Evolutionary conservation across 257 asterid species (phyloP), one percentile per base, ranked within the genome.

Genomic region (Capsicum chinense): DNA sequence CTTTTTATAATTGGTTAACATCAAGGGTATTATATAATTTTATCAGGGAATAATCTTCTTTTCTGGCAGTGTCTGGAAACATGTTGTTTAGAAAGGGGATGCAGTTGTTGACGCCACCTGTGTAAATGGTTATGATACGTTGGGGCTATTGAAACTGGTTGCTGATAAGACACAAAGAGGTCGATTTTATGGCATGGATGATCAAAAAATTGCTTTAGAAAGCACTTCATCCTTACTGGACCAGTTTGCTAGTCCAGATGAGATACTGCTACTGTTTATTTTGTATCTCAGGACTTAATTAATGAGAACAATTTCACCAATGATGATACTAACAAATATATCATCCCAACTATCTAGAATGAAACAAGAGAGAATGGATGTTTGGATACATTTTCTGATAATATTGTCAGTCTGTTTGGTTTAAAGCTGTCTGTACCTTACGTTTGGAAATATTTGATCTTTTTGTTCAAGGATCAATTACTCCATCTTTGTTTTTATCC

Each of bases 21-120:
- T 50, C 60, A 50, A 50, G 60, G 59, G 42, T 48, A 74, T 17
- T 60, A 26, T 12, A 47, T 76, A 8, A 7, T 81, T 52, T 60
- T 83, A 54, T 83, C 63, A 47, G 52, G 6, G 5, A 1, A 50
- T 56, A n/a, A 74, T 83, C 50, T n/a, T 7, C 58, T 19, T 56
- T 54, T 68, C 42, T 73, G 39, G 68, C 68, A 95, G 98, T 83
- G 92, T 93, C 70, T 96, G 98, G 99, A 93, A 89, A 87, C 93
- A 92, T 82, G 88, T 92, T 52, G 92, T 96, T 6, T 83, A 88
- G 84, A 94, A 92, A 89, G 98, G 99, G 76, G 99, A 94, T 70
- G 85, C 86, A 69, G 98, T 93, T 79, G 84, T 96, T 66, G 99
- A 94, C 56, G 99, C 99, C 83, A 96, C 99, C 63, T 96, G 99